Conservation (phyloP, 1,284 basidiomycete genomes). For the Golubevia pallescens region DNA sequence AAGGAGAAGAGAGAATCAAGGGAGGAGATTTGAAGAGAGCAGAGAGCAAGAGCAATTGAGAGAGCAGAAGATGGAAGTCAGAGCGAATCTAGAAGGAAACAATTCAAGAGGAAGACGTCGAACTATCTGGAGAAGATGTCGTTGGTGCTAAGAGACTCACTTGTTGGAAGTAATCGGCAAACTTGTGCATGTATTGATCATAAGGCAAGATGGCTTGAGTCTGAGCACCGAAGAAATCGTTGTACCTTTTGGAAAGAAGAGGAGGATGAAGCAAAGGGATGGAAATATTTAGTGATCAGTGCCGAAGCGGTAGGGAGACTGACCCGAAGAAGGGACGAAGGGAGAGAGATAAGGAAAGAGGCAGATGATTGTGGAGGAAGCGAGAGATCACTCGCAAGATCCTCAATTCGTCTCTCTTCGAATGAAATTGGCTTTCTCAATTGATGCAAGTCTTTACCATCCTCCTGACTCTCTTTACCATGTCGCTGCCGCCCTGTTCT, state of each 20-base stretch:
- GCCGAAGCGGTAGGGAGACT: too few species aligned
- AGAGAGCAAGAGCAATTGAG: not conserved
- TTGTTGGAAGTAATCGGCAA: slow-evolving; percentile 99
- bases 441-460: too few species aligned
- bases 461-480: too few species aligned
- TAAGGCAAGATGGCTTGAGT: slow-evolving; percentile 94
- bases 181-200: slow-evolving; percentile 98
- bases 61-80: not conserved
- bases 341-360: not conserved
- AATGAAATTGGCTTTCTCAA: not conserved
- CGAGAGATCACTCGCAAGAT: too few species aligned
- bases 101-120: too few species aligned
- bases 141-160: slow-evolving; percentile 45
- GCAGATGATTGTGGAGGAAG: not conserved
- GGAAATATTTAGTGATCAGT: not conserved
- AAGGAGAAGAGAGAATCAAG: not conserved
- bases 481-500: too few species aligned
- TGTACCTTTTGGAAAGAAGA: slow-evolving; percentile 69
- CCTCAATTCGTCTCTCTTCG: too few species aligned
- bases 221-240: slow-evolving; percentile 94
- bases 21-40: not conserved
- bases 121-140: not conserved
- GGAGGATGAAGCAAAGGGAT: not conserved
- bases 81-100: too few species aligned
- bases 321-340: too few species aligned